Percentiles rank a stretch among this genome's conserved stretches.
Evolutionary conservation across 2,329 filamentous ascomycete genomes (phyloP).

Genomic region (Thelonectria rubi): DNA sequence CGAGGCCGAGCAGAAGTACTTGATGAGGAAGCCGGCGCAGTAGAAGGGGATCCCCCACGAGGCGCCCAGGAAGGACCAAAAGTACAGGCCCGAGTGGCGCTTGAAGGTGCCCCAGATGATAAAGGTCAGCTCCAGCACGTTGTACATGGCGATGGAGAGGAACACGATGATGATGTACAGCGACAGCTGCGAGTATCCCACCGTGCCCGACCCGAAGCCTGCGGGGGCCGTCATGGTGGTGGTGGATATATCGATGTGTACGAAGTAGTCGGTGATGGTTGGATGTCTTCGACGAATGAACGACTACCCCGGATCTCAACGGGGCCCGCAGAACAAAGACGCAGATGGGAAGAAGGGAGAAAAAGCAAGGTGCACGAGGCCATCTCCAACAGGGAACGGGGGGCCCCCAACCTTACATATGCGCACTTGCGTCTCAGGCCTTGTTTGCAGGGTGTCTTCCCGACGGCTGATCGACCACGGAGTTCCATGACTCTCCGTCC

Average conservation of each 20-base stretch:
- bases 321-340: neutral
- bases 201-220: slow-evolving; percentile 39
- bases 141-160: slow-evolving; percentile 47
- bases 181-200: slow-evolving; percentile 31
- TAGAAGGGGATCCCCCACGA: slow-evolving; percentile 50
- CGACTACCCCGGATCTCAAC: neutral
- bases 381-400: neutral
- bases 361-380: neutral
- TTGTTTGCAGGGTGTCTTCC: neutral
- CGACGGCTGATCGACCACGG: neutral
- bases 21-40: slow-evolving; percentile 56
- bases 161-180: slow-evolving; percentile 44
- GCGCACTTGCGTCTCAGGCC: neutral
- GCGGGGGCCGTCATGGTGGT: slow-evolving; percentile 22
- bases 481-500: neutral
- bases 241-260: neutral
- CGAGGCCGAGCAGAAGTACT: slow-evolving; percentile 40
- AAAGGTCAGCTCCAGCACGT: slow-evolving; percentile 48
- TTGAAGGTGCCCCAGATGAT: slow-evolving; percentile 51
- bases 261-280: neutral
- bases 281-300: neutral
- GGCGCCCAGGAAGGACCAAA: slow-evolving; percentile 50
- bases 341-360: neutral
- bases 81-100: slow-evolving; percentile 48
- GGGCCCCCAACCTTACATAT: neutral